Conservation (phyloP, 148 eudicot genomes). For the Suaeda aralocaspica region DNA sequence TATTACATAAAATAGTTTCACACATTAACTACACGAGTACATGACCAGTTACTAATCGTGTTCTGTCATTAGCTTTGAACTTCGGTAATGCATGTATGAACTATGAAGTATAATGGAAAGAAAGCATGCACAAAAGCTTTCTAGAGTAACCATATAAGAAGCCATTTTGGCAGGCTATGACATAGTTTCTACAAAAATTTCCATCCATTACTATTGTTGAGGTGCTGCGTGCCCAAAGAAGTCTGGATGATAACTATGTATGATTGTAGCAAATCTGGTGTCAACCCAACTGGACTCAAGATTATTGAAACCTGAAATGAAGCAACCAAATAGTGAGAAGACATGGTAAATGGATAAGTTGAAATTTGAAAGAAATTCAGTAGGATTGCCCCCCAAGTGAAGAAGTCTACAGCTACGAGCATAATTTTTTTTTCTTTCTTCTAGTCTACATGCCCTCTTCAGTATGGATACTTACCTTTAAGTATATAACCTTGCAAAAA, state of each 20-base stretch:
- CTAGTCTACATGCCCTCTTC: too few species aligned
- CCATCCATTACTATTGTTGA: neutral
- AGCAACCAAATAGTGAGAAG: constrained; percentile 3
- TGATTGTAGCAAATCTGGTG: constrained; percentile 19
- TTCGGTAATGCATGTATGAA: constrained; percentile 12
- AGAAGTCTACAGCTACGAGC: neutral
- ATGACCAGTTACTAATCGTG: neutral
- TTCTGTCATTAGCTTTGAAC: neutral
- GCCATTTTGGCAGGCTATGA: constrained; percentile 4
- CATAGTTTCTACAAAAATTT: constrained; percentile 6
- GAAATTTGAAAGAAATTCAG: too few species aligned
- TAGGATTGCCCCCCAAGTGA: too few species aligned
- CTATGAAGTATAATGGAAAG: neutral
- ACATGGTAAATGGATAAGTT: too few species aligned
- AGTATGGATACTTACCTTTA: constrained; percentile 12
- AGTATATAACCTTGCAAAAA: neutral
- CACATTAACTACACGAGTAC: neutral
- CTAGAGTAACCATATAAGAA: neutral
- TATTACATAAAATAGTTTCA: too few species aligned
- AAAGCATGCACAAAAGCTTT: neutral
- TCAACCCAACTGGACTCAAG: constrained; percentile 10
- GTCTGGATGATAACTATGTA: constrained; percentile 7
- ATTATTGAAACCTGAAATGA: constrained; percentile 19
- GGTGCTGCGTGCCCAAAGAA: neutral
- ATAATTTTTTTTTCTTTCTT: too few species aligned